phyloP scores from a whole-genome alignment of 495 filamentous ascomycete species.

The Penicillium diatomitis region DNA sequence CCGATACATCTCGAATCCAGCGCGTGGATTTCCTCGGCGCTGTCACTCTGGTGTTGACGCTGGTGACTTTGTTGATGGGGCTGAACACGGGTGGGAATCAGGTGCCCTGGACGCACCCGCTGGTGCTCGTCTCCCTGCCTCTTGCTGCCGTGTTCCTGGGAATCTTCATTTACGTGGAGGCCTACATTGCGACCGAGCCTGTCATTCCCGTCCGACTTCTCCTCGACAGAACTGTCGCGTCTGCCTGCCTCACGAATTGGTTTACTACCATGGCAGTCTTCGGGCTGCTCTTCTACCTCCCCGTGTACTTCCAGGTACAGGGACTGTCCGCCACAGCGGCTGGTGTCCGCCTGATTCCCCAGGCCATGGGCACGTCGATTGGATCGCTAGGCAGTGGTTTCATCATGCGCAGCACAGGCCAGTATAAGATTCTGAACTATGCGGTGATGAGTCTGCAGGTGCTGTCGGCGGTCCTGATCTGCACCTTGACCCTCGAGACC shows the following conservation, averaged over 20 bases:
- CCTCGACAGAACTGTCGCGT: slow-evolving; percentile 58
- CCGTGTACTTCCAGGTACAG: slow-evolving; percentile 73
- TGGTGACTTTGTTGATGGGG: slow-evolving; percentile 70
- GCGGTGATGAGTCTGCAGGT: slow-evolving; percentile 43
- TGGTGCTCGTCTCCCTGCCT: slow-evolving; percentile 62
- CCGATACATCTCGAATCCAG: slow-evolving; percentile 44
- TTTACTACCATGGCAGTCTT: slow-evolving; percentile 47
- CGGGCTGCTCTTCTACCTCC: slow-evolving; percentile 63
- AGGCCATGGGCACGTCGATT: slow-evolving; percentile 56
- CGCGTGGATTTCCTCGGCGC: slow-evolving; percentile 83
- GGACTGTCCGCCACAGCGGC: slow-evolving; percentile 62
- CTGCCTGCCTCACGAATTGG: slow-evolving; percentile 71
- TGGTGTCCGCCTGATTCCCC: slow-evolving; percentile 61
- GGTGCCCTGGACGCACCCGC: slow-evolving; percentile 74
- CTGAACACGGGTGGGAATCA: slow-evolving; percentile 80
- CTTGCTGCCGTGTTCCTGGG: slow-evolving; percentile 48
- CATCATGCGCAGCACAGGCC: slow-evolving; percentile 69
- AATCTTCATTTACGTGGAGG: slow-evolving; percentile 59
- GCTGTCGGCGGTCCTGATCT: slow-evolving; percentile 37
- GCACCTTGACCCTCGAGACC: slow-evolving; percentile 47
- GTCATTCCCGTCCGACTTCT: slow-evolving; percentile 79
- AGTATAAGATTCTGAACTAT: slow-evolving; percentile 54
- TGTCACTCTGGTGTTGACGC: slow-evolving; percentile 53
- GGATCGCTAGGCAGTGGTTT: slow-evolving; percentile 61
- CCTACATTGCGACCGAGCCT: slow-evolving; percentile 57